Evolutionary conservation across 768 basidiomycete species (phyloP).

Genomic region (Tylopilus plumbeoviolaceoides): DNA sequence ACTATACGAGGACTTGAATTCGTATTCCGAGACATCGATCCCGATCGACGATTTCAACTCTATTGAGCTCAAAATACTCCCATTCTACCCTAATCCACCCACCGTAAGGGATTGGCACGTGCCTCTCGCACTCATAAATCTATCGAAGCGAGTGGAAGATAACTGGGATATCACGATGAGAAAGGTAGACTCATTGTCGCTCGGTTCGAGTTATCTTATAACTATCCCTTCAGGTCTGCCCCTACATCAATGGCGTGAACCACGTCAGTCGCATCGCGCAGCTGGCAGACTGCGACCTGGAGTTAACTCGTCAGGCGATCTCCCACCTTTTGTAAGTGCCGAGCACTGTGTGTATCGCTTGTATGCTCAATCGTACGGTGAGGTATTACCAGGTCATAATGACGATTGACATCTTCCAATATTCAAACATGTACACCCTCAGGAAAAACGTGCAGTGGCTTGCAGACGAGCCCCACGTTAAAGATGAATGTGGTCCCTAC

Average conservation of each 20-base stretch:
- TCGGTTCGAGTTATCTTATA: background rate
- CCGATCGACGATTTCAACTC: conserved; percentile 89
- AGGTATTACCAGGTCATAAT: conserved; percentile 97
- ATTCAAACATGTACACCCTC: conserved; percentile 94
- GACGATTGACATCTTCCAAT: conserved; percentile 96
- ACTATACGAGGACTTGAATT: conserved; percentile 94
- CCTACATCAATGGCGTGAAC: conserved; percentile 85
- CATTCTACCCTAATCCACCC: conserved; percentile 93
- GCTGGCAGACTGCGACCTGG: conserved; percentile 83
- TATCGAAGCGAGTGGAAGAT: conserved; percentile 74
- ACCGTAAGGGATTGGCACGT: conserved; percentile 93
- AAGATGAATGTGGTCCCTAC: conserved; percentile 89
- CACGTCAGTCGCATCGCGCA: conserved; percentile 90
- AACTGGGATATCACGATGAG: conserved; percentile 97
- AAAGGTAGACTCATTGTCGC: conserved; percentile 48
- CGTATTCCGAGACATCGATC: conserved; percentile 95
- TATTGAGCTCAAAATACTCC: conserved; percentile 93
- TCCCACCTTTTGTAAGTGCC: conserved; percentile 80
- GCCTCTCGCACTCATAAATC: conserved; percentile 82
- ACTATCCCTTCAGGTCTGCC: conserved; percentile 47
- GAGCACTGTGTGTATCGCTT: background rate
- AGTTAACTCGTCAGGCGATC: conserved; percentile 79
- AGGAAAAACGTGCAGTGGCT: conserved; percentile 85
- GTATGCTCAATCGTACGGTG: conserved; percentile 6
- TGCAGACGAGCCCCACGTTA: conserved; percentile 78